Base-by-base conservation (phyloP, 2,329 filamentous ascomycete species). In the Colletotrichum tamarilloi region DNA sequence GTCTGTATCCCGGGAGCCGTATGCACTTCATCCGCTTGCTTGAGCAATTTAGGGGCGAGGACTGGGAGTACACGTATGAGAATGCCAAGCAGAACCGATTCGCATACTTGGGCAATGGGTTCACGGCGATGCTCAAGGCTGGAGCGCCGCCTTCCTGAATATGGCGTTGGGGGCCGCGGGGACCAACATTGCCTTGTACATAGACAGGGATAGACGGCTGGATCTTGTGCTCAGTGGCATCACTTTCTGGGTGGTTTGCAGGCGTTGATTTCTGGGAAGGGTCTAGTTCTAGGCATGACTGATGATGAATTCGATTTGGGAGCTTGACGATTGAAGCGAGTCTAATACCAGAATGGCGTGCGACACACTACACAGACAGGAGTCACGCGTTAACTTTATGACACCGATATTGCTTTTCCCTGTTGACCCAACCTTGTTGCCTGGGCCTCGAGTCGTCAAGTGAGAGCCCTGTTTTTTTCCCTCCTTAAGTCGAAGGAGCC, bases 11-110 rank as follows among this genome's bases (percentile, higher is more conserved):
- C 0, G 87, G 87, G 5, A 87, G 85, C 75, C 81, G 87, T 30
- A 80, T 86, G 64, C 86, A 89, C 76, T 88, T 88, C 78, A 86
- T 88, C 77, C 84, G 87, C 73, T 88, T 88, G 85, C 81, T 90
- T 26, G 84, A 86, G 75, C 77, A 78, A 8, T 84, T 89, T 72
- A 80, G 87, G 52, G 85, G 84, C 22, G 88, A 89, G 77, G 86
- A 90, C 75, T 90, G 84, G 82, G 87, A 89, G 58, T 89, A 87
- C 75, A 81, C 85, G 26, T 86, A 87, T 55, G 81, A 84, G 32
- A 67, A 38, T 11, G 67, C 73, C 22, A 78, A 74, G 73, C 74
- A 75, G 68, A 89, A 89, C 75, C 80, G 87, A 38, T 89, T 88
- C 75, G 79, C 75, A n/a, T 89, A 87, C 71, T 80, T 89, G 9